Evolutionary conservation across 306 rosid species (phyloP).

Genomic region (Vigna angularis): DNA sequence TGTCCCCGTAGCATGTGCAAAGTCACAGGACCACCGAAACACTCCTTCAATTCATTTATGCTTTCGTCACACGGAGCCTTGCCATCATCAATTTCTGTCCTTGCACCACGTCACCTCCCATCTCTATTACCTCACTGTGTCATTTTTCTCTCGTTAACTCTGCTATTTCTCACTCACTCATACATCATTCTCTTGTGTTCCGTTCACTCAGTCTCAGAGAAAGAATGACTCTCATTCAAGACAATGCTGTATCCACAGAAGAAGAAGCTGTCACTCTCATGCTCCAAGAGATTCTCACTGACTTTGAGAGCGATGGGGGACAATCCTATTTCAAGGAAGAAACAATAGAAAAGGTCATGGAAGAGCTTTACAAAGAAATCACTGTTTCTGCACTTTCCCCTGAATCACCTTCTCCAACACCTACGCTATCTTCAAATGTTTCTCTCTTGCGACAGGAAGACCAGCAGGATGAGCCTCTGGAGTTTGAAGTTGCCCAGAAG

Average conservation of each 20-base stretch:
- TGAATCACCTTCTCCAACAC: too few species aligned
- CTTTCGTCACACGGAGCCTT: too few species aligned
- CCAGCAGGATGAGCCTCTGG: background rate
- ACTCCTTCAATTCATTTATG: too few species aligned
- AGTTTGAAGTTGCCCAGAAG: background rate
- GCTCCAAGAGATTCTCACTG: slow-evolving; percentile 43
- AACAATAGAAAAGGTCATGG: slow-evolving; percentile 46
- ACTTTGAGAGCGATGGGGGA: slow-evolving; percentile 15
- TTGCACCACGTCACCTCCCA: too few species aligned
- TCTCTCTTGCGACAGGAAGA: background rate
- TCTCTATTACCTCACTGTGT: too few species aligned
- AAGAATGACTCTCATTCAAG: slow-evolving; percentile 24
- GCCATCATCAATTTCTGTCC: too few species aligned
- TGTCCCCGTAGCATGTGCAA: too few species aligned
- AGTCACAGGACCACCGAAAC: too few species aligned
- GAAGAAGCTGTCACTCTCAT: background rate
- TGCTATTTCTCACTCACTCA: too few species aligned
- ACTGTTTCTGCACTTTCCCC: background rate
- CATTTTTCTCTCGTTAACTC: too few species aligned
- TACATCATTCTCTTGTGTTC: too few species aligned
- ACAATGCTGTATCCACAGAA: slow-evolving; percentile 8
- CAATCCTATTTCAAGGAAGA: slow-evolving; percentile 43
- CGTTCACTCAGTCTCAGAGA: too few species aligned
- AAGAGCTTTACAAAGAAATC: slow-evolving; percentile 52
- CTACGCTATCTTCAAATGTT: background rate